phyloP scores from a whole-genome alignment of 2,329 filamentous ascomycete species.

The Saccharata proteae region DNA sequence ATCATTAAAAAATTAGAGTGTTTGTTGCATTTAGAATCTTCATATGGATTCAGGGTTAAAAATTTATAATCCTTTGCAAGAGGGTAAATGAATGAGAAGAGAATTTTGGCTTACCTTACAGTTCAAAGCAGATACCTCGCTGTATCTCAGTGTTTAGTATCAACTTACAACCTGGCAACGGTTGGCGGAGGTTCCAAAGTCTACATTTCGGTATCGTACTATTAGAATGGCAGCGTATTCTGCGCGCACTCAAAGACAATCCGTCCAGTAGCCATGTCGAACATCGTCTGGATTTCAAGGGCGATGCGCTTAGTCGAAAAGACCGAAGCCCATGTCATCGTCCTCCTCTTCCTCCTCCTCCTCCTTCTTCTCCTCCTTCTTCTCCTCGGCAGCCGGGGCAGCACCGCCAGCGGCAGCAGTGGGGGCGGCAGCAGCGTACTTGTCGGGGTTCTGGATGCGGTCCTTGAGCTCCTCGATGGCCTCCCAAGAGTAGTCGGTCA shows the following conservation, averaged over 20 bases:
- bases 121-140: slow-evolving; percentile 6
- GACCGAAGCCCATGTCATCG: slow-evolving; percentile 42
- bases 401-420: slow-evolving; percentile 46
- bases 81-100: slow-evolving; percentile 8
- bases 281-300: background rate
- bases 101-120: slow-evolving; percentile 23
- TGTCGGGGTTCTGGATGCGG: slow-evolving; percentile 97
- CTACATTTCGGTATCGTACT: slow-evolving; percentile 25
- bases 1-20: slow-evolving; percentile 66
- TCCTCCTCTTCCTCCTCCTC: slow-evolving; percentile 51
- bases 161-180: no score
- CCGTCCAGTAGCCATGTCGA: slow-evolving; percentile 1
- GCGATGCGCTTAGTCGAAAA: slow-evolving; percentile 35
- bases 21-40: slow-evolving; percentile 52
- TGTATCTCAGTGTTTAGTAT: no score
- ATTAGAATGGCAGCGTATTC: slow-evolving; percentile 2
- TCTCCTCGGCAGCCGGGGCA: slow-evolving; percentile 38
- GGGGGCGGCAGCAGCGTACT: slow-evolving; percentile 77
- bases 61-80: slow-evolving; percentile 48
- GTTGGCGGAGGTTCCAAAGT: slow-evolving; percentile 4
- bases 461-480: slow-evolving; percentile 98
- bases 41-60: slow-evolving; percentile 54
- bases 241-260: background rate
- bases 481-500: slow-evolving; percentile 87
- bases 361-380: slow-evolving; percentile 20